phyloP scores from a whole-genome alignment of 2,329 filamentous ascomycete species.

The Neoascochyta sp. region DNA sequence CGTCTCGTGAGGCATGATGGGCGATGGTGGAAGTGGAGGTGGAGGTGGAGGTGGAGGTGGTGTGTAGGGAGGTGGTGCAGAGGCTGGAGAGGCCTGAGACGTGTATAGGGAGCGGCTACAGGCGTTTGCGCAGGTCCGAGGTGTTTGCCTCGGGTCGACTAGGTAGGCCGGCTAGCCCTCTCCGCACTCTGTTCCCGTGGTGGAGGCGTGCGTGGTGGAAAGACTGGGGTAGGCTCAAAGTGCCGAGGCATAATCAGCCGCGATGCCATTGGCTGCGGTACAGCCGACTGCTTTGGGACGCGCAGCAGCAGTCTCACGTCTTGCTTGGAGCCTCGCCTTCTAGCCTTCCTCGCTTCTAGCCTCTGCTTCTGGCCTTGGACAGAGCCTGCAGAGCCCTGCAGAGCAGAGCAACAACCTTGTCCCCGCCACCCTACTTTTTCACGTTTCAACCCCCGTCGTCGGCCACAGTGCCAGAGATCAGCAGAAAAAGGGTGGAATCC shows the following conservation, averaged over 20 bases:
- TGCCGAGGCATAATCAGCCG: conserved; percentile 18
- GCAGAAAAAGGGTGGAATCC: no score
- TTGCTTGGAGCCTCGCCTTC: no score
- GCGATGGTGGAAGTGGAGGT: background rate
- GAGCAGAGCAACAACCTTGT: no score
- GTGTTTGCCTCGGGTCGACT: conserved; percentile 16
- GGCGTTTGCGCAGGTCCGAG: conserved; percentile 2
- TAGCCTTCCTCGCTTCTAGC: no score
- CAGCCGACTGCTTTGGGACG: no score
- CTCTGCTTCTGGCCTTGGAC: no score
- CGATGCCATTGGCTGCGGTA: conserved; percentile 3
- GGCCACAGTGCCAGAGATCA: no score
- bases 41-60: background rate
- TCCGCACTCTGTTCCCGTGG: conserved; percentile 12
- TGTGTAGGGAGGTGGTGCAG: background rate
- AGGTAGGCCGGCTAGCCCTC: conserved; percentile 13
- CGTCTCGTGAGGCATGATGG: conserved; percentile 31
- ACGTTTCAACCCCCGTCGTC: no score
- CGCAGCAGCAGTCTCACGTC: no score
- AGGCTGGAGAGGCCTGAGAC: no score
- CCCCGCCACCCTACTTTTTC: no score
- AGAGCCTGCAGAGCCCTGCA: no score
- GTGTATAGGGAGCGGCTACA: conserved; percentile 10
- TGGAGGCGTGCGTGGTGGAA: conserved; percentile 10
- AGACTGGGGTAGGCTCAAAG: conserved; percentile 12